Percentiles rank a stretch among this genome's conserved stretches.
Conservation (phyloP, 2,329 filamentous ascomycete genomes). For the Alternaria tenuissima region DNA sequence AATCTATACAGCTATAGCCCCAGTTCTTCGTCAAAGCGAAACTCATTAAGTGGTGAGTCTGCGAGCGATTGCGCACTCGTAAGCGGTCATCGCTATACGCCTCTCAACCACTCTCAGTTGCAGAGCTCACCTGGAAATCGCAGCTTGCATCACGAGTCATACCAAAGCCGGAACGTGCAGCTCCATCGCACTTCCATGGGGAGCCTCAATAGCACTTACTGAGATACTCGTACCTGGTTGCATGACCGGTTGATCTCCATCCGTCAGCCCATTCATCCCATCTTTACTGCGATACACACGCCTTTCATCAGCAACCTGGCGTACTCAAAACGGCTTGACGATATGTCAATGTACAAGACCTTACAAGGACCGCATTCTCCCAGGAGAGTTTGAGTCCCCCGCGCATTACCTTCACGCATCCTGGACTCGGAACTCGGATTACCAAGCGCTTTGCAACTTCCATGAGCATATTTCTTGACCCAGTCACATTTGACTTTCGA, state of each 20-base stretch:
- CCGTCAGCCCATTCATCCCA: not conserved
- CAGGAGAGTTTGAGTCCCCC: not conserved
- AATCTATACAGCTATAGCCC: slow-evolving; percentile 53
- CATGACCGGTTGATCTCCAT: not conserved
- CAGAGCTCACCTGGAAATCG: slow-evolving; percentile 14
- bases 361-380: not conserved
- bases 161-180: slow-evolving; percentile 9
- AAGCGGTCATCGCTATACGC: slow-evolving; percentile 52
- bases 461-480: not conserved
- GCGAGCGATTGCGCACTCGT: slow-evolving; percentile 47
- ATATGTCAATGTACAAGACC: not conserved
- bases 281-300: not conserved
- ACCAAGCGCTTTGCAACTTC: not conserved
- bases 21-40: slow-evolving; percentile 42
- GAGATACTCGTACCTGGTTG: slow-evolving; percentile 10
- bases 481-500: not conserved
- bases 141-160: slow-evolving; percentile 11
- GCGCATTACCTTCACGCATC: not conserved
- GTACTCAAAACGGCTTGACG: not conserved
- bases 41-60: slow-evolving; percentile 30
- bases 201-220: slow-evolving; percentile 24
- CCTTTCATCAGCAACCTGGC: not conserved
- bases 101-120: slow-evolving; percentile 33
- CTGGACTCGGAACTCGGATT: not conserved
- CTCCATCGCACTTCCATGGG: slow-evolving; percentile 25